Conservation (phyloP, 805 yeast species). For the Kurtzmaniella cleridarum region DNA sequence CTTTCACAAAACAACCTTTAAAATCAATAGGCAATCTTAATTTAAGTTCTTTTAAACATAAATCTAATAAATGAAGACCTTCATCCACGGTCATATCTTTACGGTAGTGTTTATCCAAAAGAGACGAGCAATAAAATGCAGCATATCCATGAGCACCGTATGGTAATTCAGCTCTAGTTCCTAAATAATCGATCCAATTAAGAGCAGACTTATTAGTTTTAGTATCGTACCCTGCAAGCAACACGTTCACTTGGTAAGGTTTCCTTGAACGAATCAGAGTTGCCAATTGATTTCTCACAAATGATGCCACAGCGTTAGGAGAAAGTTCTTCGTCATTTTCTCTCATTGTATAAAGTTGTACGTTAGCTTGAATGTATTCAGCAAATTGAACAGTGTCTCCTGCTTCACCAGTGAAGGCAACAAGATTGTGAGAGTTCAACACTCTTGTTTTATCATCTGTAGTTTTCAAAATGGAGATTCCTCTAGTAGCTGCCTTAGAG, state of each 20-base stretch:
- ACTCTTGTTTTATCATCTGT: slow-evolving; percentile 45
- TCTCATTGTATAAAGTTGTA: slow-evolving; percentile 81
- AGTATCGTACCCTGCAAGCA: slow-evolving; percentile 77
- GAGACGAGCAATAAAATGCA: slow-evolving; percentile 88
- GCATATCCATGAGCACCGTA: slow-evolving; percentile 99
- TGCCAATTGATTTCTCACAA: slow-evolving; percentile 84
- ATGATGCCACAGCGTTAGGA: slow-evolving; percentile 83
- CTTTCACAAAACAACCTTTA: slow-evolving; percentile 74
- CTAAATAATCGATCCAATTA: slow-evolving; percentile 90
- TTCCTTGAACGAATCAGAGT: slow-evolving; percentile 79
- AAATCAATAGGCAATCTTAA: slow-evolving; percentile 90
- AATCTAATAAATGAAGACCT: slow-evolving; percentile 67
- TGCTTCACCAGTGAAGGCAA: slow-evolving; percentile 92
- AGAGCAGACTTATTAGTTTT: slow-evolving; percentile 57
- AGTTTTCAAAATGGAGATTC: slow-evolving; percentile 37
- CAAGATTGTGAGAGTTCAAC: slow-evolving; percentile 68
- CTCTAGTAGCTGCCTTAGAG: slow-evolving; percentile 87
- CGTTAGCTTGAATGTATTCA: slow-evolving; percentile 88
- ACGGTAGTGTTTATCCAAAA: slow-evolving; percentile 86
- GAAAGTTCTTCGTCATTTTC: slow-evolving; percentile 71
- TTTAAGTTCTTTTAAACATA: slow-evolving; percentile 73
- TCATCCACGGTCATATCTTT: slow-evolving; percentile 69
- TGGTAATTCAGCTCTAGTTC: slow-evolving; percentile 85
- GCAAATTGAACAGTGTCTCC: slow-evolving; percentile 97
- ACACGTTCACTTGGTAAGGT: slow-evolving; percentile 91